Evolutionary conservation across 106 monocot genomes (phyloP), one percentile per base, ranked within the genome.

Genomic region (Acanthochlamys bracteata): DNA sequence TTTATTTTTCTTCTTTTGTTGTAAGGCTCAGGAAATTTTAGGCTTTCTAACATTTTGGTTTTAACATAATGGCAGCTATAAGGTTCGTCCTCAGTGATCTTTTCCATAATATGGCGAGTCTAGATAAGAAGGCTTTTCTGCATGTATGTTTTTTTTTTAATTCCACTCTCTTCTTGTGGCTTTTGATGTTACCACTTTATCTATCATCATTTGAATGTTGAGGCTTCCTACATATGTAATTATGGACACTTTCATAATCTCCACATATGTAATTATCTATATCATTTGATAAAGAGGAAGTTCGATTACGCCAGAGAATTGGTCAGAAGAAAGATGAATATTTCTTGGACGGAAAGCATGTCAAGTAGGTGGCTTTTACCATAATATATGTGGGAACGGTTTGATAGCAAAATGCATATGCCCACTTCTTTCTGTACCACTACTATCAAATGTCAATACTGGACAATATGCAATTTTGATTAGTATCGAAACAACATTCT

Each of bases 251-350:
- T n/a, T n/a, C n/a, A 33, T 33, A 33, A 3, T 3, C 33, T 33
- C 6, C 6, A 3, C 33, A 33, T 3, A 33, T 33, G 33, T 33
- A 6, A 59, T 11, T 33, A 2, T 24, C 26, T 33, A 23, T 1
- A 12, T 64, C 4, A 59, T 71, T 98, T 83, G 98, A 98, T 66
- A 98, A 81, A 68, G 88, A 91, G 19, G 91, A 92, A 74, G 98
- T 98, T 24, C 77, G 81, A 43, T 59, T 98, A 55, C 76, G 98
- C 2, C 67, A 91, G 53, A 88, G 91, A 42, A 89, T 98, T 75
- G 85, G 82, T 83, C 52, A 70, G n/a, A 98, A 98, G 59, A 98
- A 98, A 78, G 91, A 92, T 74, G 91, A 98, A 72, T 98, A 92
- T 75, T 98, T 88, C 52, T 78, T 98, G 76, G 98, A 98, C 71